These are phyloP conservation scores for Aspergillus sp. DNA, from an alignment of 2,329 filamentous ascomycete species.

Conservation along the genomic window DNA sequence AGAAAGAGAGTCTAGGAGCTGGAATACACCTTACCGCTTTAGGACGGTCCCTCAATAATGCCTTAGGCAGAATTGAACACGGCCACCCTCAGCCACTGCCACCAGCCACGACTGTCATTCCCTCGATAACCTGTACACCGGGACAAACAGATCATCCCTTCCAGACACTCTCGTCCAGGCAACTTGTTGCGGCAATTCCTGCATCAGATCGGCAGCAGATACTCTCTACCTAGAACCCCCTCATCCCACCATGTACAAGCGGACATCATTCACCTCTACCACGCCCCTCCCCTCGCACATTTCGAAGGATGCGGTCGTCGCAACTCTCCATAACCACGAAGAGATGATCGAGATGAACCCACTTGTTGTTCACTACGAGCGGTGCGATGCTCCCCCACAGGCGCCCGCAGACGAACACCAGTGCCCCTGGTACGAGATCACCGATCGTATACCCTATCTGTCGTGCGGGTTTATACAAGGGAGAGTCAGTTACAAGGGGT, in stretches of 20 bases:
- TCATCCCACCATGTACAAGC: conserved; percentile 52
- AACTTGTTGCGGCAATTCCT: no score
- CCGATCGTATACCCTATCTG: conserved; percentile 66
- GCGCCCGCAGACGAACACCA: conserved; percentile 61
- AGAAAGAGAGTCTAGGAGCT: no score
- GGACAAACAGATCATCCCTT: no score
- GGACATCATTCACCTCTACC: conserved; percentile 64
- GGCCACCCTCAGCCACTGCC: no score
- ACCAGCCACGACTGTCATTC: no score
- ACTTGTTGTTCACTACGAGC: conserved; percentile 62
- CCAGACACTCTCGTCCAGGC: no score
- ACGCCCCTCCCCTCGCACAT: conserved; percentile 65
- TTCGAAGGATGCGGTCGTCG: conserved; percentile 59
- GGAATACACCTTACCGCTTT: no score
- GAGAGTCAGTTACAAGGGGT: conserved; percentile 67
- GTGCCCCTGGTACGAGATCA: conserved; percentile 69
- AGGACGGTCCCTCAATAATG: no score
- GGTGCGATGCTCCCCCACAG: conserved; percentile 57
- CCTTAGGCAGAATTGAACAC: no score
- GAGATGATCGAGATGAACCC: conserved; percentile 87
- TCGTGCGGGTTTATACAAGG: conserved; percentile 56
- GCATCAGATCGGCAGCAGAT: no score
- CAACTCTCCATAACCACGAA: conserved; percentile 66
- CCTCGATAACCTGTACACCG: no score
- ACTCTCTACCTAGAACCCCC: no score